Percentiles rank a stretch among this genome's conserved stretches.
Conservation (phyloP, 2,329 filamentous ascomycete genomes). For the Orbilia oligospora region DNA sequence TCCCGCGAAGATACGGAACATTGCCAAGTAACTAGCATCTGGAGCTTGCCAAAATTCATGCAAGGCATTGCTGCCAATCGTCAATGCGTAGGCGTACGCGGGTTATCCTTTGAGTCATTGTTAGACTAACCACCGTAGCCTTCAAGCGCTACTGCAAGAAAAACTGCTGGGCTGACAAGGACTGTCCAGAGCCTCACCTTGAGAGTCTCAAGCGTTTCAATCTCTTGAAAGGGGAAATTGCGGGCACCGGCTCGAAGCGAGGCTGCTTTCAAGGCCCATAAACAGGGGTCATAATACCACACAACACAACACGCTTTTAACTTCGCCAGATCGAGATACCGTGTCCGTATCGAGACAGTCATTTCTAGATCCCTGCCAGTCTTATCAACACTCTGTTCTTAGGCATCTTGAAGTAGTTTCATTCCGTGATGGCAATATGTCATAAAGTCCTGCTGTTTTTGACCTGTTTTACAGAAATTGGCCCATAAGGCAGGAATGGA, state of each 20-base stretch:
- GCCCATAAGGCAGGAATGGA: neutral
- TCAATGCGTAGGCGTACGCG: conserved; percentile 19
- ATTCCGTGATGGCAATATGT: too few species aligned
- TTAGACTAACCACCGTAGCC: conserved; percentile 14
- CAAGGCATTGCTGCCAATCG: conserved; percentile 27
- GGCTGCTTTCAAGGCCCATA: conserved; percentile 52
- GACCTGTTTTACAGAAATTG: neutral
- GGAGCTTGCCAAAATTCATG: conserved; percentile 22
- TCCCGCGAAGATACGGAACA: conserved; percentile 34
- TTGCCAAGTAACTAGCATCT: too few species aligned
- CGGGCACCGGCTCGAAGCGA: conserved; percentile 31
- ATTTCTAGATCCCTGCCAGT: too few species aligned
- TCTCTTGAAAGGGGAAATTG: conserved; percentile 15
- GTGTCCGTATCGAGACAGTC: too few species aligned
- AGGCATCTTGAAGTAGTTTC: too few species aligned
- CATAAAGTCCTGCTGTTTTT: neutral
- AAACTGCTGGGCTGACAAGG: conserved; percentile 56
- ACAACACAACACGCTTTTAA: conserved; percentile 6
- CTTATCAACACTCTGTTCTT: too few species aligned
- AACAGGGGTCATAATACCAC: conserved; percentile 7
- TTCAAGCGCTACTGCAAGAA: conserved; percentile 35
- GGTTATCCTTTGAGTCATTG: conserved; percentile 36
- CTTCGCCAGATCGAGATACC: neutral
- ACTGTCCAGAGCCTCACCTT: conserved; percentile 4
- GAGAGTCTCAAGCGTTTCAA: conserved; percentile 7